These are phyloP conservation scores for Tuber aestivum DNA, from an alignment of 495 filamentous ascomycete species.

Conservation along the genomic window DNA sequence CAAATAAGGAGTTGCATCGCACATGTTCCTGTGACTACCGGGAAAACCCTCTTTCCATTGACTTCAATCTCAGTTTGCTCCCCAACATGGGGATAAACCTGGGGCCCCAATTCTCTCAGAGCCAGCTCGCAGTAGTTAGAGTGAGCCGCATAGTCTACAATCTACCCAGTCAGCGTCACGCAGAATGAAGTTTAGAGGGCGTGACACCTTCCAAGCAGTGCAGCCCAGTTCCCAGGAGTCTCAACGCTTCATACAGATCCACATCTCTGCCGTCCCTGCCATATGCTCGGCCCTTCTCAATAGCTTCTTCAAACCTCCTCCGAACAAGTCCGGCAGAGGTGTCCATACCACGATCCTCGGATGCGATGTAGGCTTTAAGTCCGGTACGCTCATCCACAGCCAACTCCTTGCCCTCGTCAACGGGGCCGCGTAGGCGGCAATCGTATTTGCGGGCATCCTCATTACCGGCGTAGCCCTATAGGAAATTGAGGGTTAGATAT, in stretches of 20 bases:
- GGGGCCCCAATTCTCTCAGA: conserved; percentile 74
- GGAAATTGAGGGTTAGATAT: not conserved
- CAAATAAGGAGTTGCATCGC: not conserved
- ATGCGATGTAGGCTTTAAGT: conserved; percentile 83
- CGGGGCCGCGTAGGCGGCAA: conserved; percentile 66
- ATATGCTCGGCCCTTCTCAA: conserved; percentile 67
- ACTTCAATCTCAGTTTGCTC: conserved; percentile 61
- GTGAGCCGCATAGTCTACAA: conserved; percentile 70
- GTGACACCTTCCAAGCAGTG: conserved; percentile 70
- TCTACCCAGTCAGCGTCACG: not conserved
- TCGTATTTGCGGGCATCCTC: conserved; percentile 76
- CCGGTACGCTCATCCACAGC: conserved; percentile 67
- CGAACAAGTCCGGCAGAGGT: conserved; percentile 71
- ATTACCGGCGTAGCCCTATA: conserved; percentile 69
- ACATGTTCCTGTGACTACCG: conserved; percentile 75
- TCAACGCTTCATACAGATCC: conserved; percentile 76
- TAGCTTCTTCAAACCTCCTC: conserved; percentile 59
- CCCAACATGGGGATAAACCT: conserved; percentile 78
- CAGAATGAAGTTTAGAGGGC: not conserved
- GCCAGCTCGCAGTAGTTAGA: conserved; percentile 83
- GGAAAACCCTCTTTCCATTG: conserved; percentile 65
- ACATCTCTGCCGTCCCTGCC: conserved; percentile 55
- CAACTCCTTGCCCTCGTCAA: conserved; percentile 72
- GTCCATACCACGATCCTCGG: conserved; percentile 66
- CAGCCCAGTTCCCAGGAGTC: conserved; percentile 73